Base-by-base conservation (phyloP, 495 filamentous ascomycete genomes). In the Penicillium canescens region DNA sequence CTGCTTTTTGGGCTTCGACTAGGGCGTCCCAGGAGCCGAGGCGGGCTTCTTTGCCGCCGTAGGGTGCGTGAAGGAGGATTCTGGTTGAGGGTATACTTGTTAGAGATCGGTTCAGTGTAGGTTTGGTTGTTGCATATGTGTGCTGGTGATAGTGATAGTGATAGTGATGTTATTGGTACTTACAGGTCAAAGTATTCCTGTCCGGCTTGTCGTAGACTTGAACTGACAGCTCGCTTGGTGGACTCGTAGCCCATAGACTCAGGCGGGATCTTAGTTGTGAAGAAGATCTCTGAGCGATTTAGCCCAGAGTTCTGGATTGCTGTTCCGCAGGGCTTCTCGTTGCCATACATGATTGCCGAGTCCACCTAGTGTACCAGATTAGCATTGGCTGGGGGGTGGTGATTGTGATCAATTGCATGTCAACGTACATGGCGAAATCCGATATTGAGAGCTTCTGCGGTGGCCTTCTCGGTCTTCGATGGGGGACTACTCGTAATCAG, bases 101-200 rank as follows among this genome's bases (percentile, higher is more conserved):
- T 52, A 40, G 58, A 46, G 9, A 12, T 4, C n/a, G 28, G 28
- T 31, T 31, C 2, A 7, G 6, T 6, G 28, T 31, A 31, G 28
- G 9, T 31, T 31, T 31, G 6, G 8, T 31, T 31, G 8, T 10
- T 31, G 28, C 4, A 6, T 18, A 18, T 31, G 6, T 5, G 9
- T 31, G 6, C 5, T 31, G 28, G 28, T 2, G 28, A 31, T 10
- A 8, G 28, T 6, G 26, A 31, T 31, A 1, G 26, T 31, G 28
- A 31, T 6, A 31, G 28, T 7, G 42, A 21, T 41, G 21, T 28
- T 3, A 6, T 31, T 21, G 4, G 33, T n/a, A 56, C 65, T 28
- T 31, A 89, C 57, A 92, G 71, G 57, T 91, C 88, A 45, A 90
- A 84, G 67, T 90, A 89, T 0, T 82, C 80, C 43, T 66, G 62